A percentile compares a stretch with the other conserved stretches of the same genome.
These are phyloP conservation scores for Atkinsonella hypoxylon DNA, from an alignment of 2,329 filamentous ascomycete genomes.

Conservation along the genomic window DNA sequence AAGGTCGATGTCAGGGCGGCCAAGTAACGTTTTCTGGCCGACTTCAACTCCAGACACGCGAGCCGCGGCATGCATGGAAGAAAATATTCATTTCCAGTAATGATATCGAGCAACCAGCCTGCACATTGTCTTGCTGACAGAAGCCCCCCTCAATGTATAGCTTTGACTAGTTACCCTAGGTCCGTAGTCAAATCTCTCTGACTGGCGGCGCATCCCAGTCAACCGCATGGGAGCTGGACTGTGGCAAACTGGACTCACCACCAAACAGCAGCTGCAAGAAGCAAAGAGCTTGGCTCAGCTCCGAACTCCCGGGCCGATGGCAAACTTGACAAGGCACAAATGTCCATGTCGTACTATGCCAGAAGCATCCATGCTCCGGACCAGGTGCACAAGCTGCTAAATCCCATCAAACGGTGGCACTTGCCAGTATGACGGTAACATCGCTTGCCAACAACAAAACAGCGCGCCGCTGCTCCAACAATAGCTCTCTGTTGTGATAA, in stretches of 20 bases:
- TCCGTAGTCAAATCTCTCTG: not conserved
- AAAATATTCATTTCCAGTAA: not conserved
- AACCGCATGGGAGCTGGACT: not conserved
- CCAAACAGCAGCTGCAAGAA: conserved; percentile 2
- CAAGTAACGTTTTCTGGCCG: not conserved
- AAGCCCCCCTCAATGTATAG: not conserved
- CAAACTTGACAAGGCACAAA: no score
- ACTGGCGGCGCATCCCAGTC: not conserved
- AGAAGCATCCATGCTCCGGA: not conserved
- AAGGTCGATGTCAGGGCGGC: not conserved
- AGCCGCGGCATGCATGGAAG: not conserved
- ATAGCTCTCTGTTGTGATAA: not conserved
- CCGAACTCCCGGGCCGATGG: not conserved
- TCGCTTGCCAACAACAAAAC: no score
- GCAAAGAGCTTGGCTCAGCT: not conserved
- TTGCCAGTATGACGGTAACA: not conserved
- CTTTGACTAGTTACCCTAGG: not conserved
- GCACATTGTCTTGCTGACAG: no score
- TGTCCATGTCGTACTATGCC: not conserved
- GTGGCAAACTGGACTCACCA: not conserved
- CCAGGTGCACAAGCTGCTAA: not conserved
- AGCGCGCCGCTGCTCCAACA: no score
- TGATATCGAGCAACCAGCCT: not conserved
- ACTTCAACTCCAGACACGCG: not conserved
- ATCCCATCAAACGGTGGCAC: not conserved